Evolutionary conservation across 306 rosid genomes (phyloP).

Genomic region (Fragaria ananassa): DNA sequence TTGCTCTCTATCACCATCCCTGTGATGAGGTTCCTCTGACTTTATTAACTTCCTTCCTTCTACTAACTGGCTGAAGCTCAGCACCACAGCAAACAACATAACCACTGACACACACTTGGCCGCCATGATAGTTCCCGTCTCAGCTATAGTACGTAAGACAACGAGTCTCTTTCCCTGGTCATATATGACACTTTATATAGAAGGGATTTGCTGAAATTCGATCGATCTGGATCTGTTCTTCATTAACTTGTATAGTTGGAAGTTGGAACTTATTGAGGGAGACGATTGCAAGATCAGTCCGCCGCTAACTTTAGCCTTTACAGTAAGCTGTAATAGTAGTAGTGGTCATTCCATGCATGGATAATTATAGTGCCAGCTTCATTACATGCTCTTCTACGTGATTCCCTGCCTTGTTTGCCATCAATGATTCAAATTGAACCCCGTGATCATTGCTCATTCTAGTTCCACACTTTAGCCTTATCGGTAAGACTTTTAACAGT

Average conservation of each 20-base stretch:
- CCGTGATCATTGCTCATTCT: not conserved
- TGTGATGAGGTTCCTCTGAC: not conserved
- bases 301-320: not conserved
- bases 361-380: not conserved
- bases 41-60: not conserved
- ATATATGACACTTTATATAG: not conserved
- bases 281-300: not conserved
- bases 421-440: not conserved
- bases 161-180: not conserved
- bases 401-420: not conserved
- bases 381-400: slow-evolving; percentile 1
- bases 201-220: not conserved
- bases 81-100: not conserved
- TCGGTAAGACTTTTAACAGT: not conserved
- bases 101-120: not conserved
- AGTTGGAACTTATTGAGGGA: not conserved
- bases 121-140: not conserved
- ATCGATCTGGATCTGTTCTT: not conserved
- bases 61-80: not conserved
- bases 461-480: too few species aligned
- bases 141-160: not conserved
- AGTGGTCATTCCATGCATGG: too few species aligned
- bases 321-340: not conserved
- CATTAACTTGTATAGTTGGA: not conserved
- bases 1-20: not conserved